phyloP scores from a whole-genome alignment of 1,284 basidiomycete species.

The Trametes sp. region DNA sequence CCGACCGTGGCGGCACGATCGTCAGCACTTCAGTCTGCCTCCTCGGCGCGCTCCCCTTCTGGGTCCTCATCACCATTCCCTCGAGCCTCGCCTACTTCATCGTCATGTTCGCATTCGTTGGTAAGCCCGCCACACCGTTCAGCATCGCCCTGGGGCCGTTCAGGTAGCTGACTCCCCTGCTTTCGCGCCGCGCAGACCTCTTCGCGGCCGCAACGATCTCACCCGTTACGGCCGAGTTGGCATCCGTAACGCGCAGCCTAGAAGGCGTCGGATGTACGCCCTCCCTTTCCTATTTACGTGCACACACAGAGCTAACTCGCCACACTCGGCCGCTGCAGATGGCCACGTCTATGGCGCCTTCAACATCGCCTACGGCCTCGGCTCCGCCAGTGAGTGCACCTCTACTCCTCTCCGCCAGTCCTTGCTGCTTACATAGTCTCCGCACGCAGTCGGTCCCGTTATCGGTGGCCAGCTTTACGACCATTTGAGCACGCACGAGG shows the following conservation, averaged over 20 bases:
- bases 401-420: not conserved
- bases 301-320: not conserved
- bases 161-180: not conserved
- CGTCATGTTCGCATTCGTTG: slow-evolving; percentile 60
- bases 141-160: no score
- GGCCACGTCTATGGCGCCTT: slow-evolving; percentile 74
- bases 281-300: not conserved
- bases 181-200: slow-evolving; percentile 53
- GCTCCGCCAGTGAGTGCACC: slow-evolving; percentile 52
- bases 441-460: slow-evolving; percentile 64
- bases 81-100: slow-evolving; percentile 67
- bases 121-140: slow-evolving; percentile 45
- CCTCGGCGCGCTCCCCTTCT: slow-evolving; percentile 70
- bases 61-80: slow-evolving; percentile 62
- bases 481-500: slow-evolving; percentile 47
- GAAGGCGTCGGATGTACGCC: slow-evolving; percentile 72
- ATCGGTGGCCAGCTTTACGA: slow-evolving; percentile 76
- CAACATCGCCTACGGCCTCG: slow-evolving; percentile 72
- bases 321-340: slow-evolving; percentile 48
- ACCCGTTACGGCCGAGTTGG: slow-evolving; percentile 70
- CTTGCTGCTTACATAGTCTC: slow-evolving; percentile 13
- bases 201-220: slow-evolving; percentile 64
- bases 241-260: slow-evolving; percentile 58
- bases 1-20: slow-evolving; percentile 68
- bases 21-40: slow-evolving; percentile 61